A percentile compares a stretch with the other conserved stretches of the same genome.
phyloP scores from a whole-genome alignment of 2,329 filamentous ascomycete species.

The Periconia macrospinosa region DNA sequence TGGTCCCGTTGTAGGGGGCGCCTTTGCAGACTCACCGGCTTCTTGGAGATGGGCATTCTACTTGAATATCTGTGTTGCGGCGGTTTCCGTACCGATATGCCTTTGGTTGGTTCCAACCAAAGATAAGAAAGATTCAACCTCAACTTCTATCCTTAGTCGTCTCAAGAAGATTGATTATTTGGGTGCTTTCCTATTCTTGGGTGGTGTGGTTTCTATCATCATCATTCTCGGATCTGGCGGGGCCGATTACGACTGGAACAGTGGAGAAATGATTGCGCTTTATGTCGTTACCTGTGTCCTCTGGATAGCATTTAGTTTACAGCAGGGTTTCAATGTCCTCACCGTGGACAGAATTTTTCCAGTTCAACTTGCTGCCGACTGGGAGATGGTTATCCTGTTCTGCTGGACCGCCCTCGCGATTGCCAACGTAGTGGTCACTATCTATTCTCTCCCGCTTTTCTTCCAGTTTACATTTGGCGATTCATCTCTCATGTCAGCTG shows the following conservation, averaged over 20 bases:
- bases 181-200: slow-evolving; percentile 49
- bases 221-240: slow-evolving; percentile 10
- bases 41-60: slow-evolving; percentile 50
- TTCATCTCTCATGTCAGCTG: too few relatives aligned
- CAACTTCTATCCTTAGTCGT: too few relatives aligned
- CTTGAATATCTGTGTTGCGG: slow-evolving; percentile 14
- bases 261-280: slow-evolving; percentile 7
- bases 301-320: slow-evolving; percentile 46
- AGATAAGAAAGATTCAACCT: background rate
- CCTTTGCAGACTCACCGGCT: slow-evolving; percentile 43
- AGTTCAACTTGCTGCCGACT: slow-evolving; percentile 24
- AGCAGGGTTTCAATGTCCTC: slow-evolving; percentile 50
- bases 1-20: slow-evolving; percentile 45
- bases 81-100: slow-evolving; percentile 22
- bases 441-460: too few relatives aligned
- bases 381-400: too few relatives aligned
- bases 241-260: slow-evolving; percentile 3
- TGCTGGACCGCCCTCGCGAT: too few relatives aligned
- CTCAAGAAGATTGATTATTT: slow-evolving; percentile 21
- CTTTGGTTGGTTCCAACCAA: slow-evolving; percentile 31
- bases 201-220: slow-evolving; percentile 29
- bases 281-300: slow-evolving; percentile 25
- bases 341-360: slow-evolving; percentile 56
- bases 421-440: too few relatives aligned
- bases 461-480: too few relatives aligned